Evolutionary conservation across 2,329 filamentous ascomycete species (phyloP).

Genomic region (Amesomyces nigricolor): DNA sequence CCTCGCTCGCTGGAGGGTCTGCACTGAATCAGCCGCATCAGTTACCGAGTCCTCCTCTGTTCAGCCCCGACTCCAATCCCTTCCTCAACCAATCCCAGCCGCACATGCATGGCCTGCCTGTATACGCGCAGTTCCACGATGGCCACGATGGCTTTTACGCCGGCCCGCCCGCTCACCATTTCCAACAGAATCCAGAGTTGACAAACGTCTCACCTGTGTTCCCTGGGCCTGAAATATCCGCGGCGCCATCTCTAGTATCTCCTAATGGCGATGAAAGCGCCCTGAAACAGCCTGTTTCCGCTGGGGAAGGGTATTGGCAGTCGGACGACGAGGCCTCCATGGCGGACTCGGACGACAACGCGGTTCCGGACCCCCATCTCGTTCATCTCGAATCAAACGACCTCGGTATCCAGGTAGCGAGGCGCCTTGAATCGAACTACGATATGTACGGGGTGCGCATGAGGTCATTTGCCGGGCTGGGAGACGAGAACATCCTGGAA

Average conservation of each 20-base stretch:
- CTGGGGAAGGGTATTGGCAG: conserved; percentile 42
- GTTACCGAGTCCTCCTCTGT: conserved; percentile 11
- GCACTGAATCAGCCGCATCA: conserved; percentile 20
- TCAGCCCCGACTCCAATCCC: conserved; percentile 2
- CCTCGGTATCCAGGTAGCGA: conserved; percentile 37
- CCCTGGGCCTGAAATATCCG: background rate
- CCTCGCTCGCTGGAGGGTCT: conserved; percentile 17
- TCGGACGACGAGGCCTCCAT: conserved; percentile 59
- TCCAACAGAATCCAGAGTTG: background rate
- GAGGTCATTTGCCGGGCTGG: conserved; percentile 45
- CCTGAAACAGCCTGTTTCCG: conserved; percentile 10
- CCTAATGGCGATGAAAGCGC: background rate
- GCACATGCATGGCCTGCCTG: background rate
- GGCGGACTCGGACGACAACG: conserved; percentile 56
- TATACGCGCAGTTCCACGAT: background rate
- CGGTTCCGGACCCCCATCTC: conserved; percentile 36
- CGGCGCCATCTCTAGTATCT: background rate
- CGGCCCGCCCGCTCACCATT: background rate
- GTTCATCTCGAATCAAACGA: conserved; percentile 36
- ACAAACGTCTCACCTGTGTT: background rate
- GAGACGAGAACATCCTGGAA: conserved; percentile 48
- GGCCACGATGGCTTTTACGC: background rate
- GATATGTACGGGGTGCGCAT: conserved; percentile 42
- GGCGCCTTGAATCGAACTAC: conserved; percentile 32
- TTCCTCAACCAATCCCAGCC: background rate